These are phyloP conservation scores for Camellia lanceoleosa DNA, from an alignment of 148 eudicot genomes.

Conservation along the genomic window DNA sequence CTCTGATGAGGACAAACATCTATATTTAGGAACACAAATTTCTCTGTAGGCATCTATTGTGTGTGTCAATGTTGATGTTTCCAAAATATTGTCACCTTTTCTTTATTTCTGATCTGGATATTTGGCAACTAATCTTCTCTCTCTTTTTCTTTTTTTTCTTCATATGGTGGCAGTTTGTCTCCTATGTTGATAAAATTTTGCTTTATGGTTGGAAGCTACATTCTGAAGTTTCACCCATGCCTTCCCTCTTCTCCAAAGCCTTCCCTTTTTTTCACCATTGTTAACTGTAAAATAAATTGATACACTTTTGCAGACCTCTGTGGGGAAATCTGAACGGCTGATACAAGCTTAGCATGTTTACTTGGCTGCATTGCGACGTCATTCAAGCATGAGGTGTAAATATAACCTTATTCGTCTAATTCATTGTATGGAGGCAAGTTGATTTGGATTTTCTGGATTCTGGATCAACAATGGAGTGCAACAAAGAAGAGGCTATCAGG, in stretches of 20 bases:
- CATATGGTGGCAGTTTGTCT: too few species aligned
- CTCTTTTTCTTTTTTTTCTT: too few species aligned
- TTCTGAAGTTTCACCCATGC: neutral
- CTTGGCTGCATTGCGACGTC: neutral
- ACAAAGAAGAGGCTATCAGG: slow-evolving; percentile 82
- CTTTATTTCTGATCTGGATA: too few species aligned
- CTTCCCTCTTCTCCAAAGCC: neutral
- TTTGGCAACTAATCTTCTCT: too few species aligned
- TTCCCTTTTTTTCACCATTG: neutral
- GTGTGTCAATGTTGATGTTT: too few species aligned
- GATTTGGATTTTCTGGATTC: neutral
- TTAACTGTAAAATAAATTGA: slow-evolving; percentile 2
- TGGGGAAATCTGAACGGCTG: neutral
- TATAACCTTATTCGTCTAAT: neutral
- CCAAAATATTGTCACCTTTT: neutral
- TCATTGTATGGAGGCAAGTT: slow-evolving; percentile 9
- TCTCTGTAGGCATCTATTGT: too few species aligned
- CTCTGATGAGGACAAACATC: too few species aligned
- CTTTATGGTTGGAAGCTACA: neutral
- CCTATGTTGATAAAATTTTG: too few species aligned
- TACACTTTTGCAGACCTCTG: slow-evolving; percentile 2
- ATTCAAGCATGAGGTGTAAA: slow-evolving; percentile 4
- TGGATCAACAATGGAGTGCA: slow-evolving; percentile 69
- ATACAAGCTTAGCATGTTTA: neutral
- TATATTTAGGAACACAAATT: too few species aligned